Percentiles rank a stretch among this genome's conserved stretches.
Evolutionary conservation across 2,329 filamentous ascomycete species (phyloP).

Genomic region (Cytospora schulzeri): DNA sequence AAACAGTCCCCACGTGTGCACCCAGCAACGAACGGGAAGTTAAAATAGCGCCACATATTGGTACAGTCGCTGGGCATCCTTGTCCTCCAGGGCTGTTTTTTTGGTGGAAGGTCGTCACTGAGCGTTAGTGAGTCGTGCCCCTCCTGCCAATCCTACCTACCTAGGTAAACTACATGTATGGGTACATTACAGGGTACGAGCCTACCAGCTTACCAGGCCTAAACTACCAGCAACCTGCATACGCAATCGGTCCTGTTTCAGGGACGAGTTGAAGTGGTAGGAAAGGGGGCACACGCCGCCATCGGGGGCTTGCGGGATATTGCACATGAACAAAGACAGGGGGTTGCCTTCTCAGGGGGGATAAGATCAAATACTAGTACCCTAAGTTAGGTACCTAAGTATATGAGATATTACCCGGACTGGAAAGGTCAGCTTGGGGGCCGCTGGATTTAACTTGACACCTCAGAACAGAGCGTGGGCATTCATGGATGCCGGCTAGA

Average conservation of each 20-base stretch:
- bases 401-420: slow-evolving; percentile 7
- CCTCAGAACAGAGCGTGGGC: neutral
- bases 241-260: neutral
- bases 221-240: neutral
- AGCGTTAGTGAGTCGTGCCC: neutral
- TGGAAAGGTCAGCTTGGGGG: slow-evolving; percentile 16
- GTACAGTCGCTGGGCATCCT: neutral
- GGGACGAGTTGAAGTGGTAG: neutral
- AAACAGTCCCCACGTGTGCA: neutral
- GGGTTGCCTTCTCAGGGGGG: neutral
- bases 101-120: neutral
- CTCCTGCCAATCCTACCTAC: neutral
- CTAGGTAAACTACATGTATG: neutral
- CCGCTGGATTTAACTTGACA: neutral
- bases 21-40: slow-evolving; percentile 7
- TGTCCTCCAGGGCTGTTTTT: neutral
- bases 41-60: neutral
- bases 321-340: neutral
- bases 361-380: neutral
- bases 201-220: too few species aligned
- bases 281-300: neutral
- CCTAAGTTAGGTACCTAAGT: too few species aligned
- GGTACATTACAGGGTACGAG: neutral
- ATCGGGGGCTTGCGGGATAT: slow-evolving; percentile 1
- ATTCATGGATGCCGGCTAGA: neutral